phyloP scores from a whole-genome alignment of 345 rosid genomes.

The Erodium maritimum region DNA sequence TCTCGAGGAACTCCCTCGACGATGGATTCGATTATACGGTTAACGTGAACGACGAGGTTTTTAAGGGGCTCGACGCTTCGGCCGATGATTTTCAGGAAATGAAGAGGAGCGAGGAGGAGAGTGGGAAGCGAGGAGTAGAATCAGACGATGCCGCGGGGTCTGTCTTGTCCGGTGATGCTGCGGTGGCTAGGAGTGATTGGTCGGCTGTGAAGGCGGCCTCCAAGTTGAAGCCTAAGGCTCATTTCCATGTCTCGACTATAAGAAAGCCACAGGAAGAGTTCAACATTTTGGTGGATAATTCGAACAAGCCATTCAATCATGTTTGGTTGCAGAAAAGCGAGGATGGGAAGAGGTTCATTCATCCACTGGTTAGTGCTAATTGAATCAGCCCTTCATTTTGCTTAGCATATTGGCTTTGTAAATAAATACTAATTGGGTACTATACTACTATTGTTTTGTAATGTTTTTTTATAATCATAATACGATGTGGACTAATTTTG shows the following conservation, averaged over 20 bases:
- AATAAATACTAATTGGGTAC: no score
- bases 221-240: slow-evolving; percentile 37
- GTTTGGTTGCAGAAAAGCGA: slow-evolving; percentile 65
- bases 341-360: slow-evolving; percentile 49
- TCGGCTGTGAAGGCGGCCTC: slow-evolving; percentile 49
- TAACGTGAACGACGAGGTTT: slow-evolving; percentile 50
- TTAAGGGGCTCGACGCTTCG: slow-evolving; percentile 53
- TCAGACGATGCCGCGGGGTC: no score
- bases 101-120: slow-evolving; percentile 37
- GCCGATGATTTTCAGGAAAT: slow-evolving; percentile 37
- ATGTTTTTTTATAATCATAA: not conserved
- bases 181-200: slow-evolving; percentile 11
- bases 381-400: not conserved
- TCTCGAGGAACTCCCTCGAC: slow-evolving; percentile 35
- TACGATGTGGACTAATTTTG: not conserved
- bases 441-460: not conserved
- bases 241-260: slow-evolving; percentile 63
- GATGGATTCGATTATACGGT: slow-evolving; percentile 72
- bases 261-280: slow-evolving; percentile 67
- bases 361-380: slow-evolving; percentile 57
- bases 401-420: no score
- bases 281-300: slow-evolving; percentile 52
- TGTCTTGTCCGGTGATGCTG: slow-evolving; percentile 9
- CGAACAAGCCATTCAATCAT: slow-evolving; percentile 62
- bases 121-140: slow-evolving; percentile 18